Base-by-base conservation (phyloP, 2,329 filamentous ascomycete genomes). In the Aspergillus amoenus region DNA sequence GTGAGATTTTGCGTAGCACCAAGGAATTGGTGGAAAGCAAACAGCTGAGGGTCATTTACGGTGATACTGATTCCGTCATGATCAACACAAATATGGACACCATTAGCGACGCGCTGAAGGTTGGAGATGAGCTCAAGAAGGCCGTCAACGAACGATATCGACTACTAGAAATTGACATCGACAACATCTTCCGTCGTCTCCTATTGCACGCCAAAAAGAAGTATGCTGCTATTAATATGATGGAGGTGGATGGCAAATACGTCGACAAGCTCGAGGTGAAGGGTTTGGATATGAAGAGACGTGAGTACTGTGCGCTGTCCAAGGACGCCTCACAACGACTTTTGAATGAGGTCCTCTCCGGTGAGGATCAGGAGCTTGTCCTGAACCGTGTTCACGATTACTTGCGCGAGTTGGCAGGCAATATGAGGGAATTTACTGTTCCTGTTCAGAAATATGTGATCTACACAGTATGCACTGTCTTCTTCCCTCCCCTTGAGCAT, bases 51-150 rank as follows among this genome's bases (percentile, higher is more conserved):
- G 94, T 99, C 73, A 97, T 99, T 62, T 99, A 99, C 68, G 94
- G 94, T 79, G 94, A 99, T 76, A 99, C 94, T 12, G 94, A 99
- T 76, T 99, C 94, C 8, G 94, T 99, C 77, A 99, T 99, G 94
- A 97, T 99, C 80, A 99, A 99, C 70, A 96, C 94, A 62, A 97
- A 97, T 70, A 92, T 94, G 55, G 91, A 97, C 75, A 96, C 90
- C 64, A 89, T 97, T 30, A 86, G 90, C 32, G 92, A 96, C 68
- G 94, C 94, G 2, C 79, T 97, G 66, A 93, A 90, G 70, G 89
- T 99, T 51, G 95, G 94, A 56, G 88, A 91, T 44, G 91, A 97
- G 61, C 97, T 99, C 82, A 97, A 97, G 78, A 88, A 87, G 67
- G 86, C 91, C 22, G 94, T 99, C 76, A 99, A 99, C 70, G 91